Evolutionary conservation across 306 rosid genomes (phyloP), one percentile per base, ranked within the genome.

Genomic region (Vigna unguiculata): DNA sequence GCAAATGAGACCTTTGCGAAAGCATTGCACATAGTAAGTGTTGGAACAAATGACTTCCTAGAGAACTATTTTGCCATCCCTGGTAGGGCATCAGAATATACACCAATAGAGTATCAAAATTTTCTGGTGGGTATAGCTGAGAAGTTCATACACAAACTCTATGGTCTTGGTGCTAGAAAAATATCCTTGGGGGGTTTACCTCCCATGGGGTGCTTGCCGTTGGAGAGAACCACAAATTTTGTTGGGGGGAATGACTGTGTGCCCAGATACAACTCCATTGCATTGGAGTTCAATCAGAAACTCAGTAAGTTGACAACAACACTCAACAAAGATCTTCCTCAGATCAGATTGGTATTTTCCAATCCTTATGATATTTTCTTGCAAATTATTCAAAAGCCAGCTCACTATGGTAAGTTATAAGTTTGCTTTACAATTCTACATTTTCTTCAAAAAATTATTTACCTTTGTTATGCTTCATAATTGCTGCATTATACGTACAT

Each of bases 161-260:
- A 89, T 68, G 48, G 55, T 15, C 88, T 86, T 24, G 97, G 94
- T 25, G 94, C 64, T 14, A 78, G 97, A 47, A 91, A 84, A 69
- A 75, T 91, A 48, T 77, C 93, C 25, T 74, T 91, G 0, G 81
- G 89, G 16, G 97, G 97, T 47, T 68, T 89, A 1, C 93, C 93
- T 75, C 97, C 97, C 2, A 91, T 91, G 92, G 97, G 97, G 43
- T 91, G 97, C 81, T 78, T 91, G 88, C 97, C 97, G 10, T 68
- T 91, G 47, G 97, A 91, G 82, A 89, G 97, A 71, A 75, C 92
- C 41, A 75, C 82, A 21, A 89, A 91, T 60, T 22, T 81, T 55
- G 58, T 16, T 67, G 84, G 49, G 22, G 72, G 80, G 2, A 78
- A 84, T 59, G 87, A 75, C 0, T 84, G 90, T 58, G 81, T 65